phyloP scores from a whole-genome alignment of 1,284 basidiomycete species.

The Cryptococcus maquisensis region DNA sequence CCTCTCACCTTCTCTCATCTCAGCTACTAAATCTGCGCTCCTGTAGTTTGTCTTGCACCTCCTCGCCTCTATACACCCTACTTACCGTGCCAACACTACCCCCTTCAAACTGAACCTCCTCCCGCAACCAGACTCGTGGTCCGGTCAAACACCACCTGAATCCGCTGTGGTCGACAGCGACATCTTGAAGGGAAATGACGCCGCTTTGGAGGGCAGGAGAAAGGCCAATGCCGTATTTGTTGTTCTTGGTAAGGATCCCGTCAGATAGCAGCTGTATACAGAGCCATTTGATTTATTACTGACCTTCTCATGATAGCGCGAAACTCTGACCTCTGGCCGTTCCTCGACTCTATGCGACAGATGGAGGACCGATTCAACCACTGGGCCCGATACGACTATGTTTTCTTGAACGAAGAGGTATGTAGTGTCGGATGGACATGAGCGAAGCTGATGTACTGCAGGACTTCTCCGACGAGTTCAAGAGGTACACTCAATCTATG shows the following conservation, averaged over 20 bases:
- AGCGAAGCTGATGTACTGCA: neutral
- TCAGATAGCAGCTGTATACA: neutral
- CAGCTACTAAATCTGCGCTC: neutral
- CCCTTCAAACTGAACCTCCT: conserved; percentile 19
- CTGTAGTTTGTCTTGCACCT: conserved; percentile 42
- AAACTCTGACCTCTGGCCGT: conserved; percentile 70
- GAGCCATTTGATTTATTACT: neutral
- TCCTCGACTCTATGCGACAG: conserved; percentile 55
- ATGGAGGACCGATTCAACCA: conserved; percentile 62
- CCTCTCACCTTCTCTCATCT: neutral
- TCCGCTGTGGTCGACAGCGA: conserved; percentile 25
- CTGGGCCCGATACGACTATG: conserved; percentile 77
- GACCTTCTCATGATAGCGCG: conserved; percentile 53
- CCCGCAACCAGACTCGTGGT: conserved; percentile 8
- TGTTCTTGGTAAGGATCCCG: conserved; percentile 55
- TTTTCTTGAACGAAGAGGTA: conserved; percentile 74
- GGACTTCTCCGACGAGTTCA: conserved; percentile 70
- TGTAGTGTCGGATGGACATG: conserved; percentile 1
- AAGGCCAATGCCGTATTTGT: conserved; percentile 83
- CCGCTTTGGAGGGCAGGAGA: conserved; percentile 27
- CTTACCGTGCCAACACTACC: conserved; percentile 40
- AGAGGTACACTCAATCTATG: conserved; percentile 62
- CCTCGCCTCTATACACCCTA: conserved; percentile 41
- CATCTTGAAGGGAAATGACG: conserved; percentile 20
- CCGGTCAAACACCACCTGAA: conserved; percentile 7